A percentile compares a stretch with the other conserved stretches of the same genome.
Evolutionary conservation across 2,329 filamentous ascomycete genomes (phyloP).

Genomic region (Fragosphaeria purpurea): DNA sequence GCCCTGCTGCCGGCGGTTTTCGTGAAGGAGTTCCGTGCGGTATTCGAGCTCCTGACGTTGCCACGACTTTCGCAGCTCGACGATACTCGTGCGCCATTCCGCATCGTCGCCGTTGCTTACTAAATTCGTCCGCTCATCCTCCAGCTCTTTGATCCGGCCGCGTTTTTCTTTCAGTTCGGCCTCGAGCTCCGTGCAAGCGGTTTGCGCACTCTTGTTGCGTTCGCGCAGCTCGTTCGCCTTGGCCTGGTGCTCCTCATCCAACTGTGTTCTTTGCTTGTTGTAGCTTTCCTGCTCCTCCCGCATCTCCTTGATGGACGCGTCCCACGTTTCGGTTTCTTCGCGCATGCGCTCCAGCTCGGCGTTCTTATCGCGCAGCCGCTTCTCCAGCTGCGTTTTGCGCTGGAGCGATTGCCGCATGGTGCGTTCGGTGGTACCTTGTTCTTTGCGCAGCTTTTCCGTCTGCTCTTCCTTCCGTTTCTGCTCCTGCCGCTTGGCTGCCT

Average conservation of each 20-base stretch:
- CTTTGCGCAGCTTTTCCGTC: slow-evolving; percentile 72
- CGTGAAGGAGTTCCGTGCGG: slow-evolving; percentile 37
- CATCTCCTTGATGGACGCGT: slow-evolving; percentile 52
- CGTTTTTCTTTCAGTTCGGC: slow-evolving; percentile 63
- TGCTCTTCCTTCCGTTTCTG: slow-evolving; percentile 86
- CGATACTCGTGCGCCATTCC: slow-evolving; percentile 41
- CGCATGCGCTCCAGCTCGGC: slow-evolving; percentile 58
- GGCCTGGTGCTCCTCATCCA: slow-evolving; percentile 41
- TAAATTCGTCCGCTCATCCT: slow-evolving; percentile 57
- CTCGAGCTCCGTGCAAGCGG: slow-evolving; percentile 56
- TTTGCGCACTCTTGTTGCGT: slow-evolving; percentile 51
- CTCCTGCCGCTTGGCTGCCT: slow-evolving; percentile 65
- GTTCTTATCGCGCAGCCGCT: slow-evolving; percentile 56
- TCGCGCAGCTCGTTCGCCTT: slow-evolving; percentile 42
- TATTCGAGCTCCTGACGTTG: slow-evolving; percentile 42
- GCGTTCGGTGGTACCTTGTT: slow-evolving; percentile 70
- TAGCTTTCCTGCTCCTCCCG: slow-evolving; percentile 44
- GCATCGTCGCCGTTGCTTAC: slow-evolving; percentile 53
- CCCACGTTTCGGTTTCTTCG: slow-evolving; percentile 60
- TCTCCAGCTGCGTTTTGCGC: slow-evolving; percentile 69
- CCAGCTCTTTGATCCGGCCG: slow-evolving; percentile 61
- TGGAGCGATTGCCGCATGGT: slow-evolving; percentile 73
- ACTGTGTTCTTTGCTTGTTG: slow-evolving; percentile 39
- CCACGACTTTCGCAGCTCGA: slow-evolving; percentile 46
- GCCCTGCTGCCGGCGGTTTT: slow-evolving; percentile 36